Evolutionary conservation across 228 moss, liverwort and hornwort genomes (phyloP), one percentile per base, ranked within the genome.

Genomic region (Sphagnum magellanicum): DNA sequence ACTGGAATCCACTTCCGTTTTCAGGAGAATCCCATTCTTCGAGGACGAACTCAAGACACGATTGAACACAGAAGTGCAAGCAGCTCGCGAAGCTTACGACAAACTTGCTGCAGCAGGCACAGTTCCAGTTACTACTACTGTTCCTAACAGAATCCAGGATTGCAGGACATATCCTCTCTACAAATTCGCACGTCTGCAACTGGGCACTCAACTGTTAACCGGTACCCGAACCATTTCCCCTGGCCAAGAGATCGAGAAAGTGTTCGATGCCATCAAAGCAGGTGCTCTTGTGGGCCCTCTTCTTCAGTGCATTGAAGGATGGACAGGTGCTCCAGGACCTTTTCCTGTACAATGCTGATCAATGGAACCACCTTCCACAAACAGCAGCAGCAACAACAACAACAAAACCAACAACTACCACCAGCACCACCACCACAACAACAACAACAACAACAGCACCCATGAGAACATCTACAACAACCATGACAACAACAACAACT

Each of bases 171-270:
- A 14, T 49, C 50, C 66, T 9, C 48, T 67, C 7, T 67, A 67
- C 66, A 50, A 49, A 67, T 67, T 67, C 49, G 66, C 49, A 8
- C 32, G 66, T 8, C 8, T 9, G 9, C 9, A 67, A 10, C 48
- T 67, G 32, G n/a, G 50, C 9, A 67, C 66, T 9, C 66, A n/a
- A n/a, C 15, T 67, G 48, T 15, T 67, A 11, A 32, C 14, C 8
- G 66, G 66, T 8, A 67, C 14, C 15, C 0, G 66, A 11, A 48
- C 32, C 10, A 47, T 67, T 32, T 67, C 66, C 10, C 66, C 66
- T 6, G 66, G 66, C 10, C 46, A 67, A 51, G 66, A 67, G 10
- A 67, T 67, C 48, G 66, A 67, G 49, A 67, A 67, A 48, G 66
- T 67, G 15, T 50, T 32, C 66, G 49, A 67, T 49, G 66, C 66